Evolutionary conservation across 2,329 filamentous ascomycete genomes (phyloP).

Genomic region (Graphiopsis chlorocephala): DNA sequence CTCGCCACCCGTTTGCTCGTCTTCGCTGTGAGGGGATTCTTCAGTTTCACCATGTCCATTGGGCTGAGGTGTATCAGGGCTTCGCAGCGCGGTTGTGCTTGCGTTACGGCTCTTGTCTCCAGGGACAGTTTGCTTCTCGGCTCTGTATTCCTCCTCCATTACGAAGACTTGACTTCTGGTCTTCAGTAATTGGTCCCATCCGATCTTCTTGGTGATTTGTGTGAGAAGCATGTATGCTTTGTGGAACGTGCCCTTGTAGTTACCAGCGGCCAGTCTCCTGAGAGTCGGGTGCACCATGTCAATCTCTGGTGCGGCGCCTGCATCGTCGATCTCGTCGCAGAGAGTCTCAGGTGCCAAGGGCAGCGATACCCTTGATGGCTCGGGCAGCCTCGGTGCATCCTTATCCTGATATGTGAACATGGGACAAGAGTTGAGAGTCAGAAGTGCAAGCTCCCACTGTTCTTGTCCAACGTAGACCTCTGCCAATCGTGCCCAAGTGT

Average conservation of each 20-base stretch:
- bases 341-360: constrained; percentile 85
- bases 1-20: constrained; percentile 20
- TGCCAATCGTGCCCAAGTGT: constrained; percentile 89
- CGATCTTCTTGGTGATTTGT: constrained; percentile 93
- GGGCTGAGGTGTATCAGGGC: constrained; percentile 57
- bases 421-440: constrained; percentile 95
- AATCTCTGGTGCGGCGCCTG: constrained; percentile 69
- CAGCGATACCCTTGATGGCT: constrained; percentile 81
- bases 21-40: constrained; percentile 27
- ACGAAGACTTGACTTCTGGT: constrained; percentile 97
- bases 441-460: constrained; percentile 92
- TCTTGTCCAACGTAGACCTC: constrained; percentile 93
- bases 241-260: constrained; percentile 92
- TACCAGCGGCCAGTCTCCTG: constrained; percentile 78
- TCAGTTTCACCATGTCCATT: constrained; percentile 43
- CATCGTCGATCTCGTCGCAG: constrained; percentile 94
- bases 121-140: constrained; percentile 66
- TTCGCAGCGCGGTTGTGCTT: constrained; percentile 74
- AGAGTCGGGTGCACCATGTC: constrained; percentile 87
- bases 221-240: constrained; percentile 92
- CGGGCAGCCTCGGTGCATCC: constrained; percentile 90
- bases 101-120: constrained; percentile 62
- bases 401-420: constrained; percentile 99
- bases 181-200: constrained; percentile 93
- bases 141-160: constrained; percentile 98